Conservation (phyloP, 176 grass and related monocot genomes). For the Oryza brachyantha region DNA sequence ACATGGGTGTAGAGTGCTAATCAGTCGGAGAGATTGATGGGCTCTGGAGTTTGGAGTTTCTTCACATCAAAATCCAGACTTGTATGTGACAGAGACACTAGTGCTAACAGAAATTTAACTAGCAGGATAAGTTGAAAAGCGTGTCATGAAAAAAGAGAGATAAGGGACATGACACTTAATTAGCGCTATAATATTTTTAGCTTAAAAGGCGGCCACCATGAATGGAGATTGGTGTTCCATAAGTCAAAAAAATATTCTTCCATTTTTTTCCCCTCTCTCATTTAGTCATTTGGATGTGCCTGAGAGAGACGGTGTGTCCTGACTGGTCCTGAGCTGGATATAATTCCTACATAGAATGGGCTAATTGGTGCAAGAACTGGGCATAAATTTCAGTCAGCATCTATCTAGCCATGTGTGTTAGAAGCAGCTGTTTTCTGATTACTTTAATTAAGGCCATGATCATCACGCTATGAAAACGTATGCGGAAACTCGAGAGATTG, state of each 20-base stretch:
- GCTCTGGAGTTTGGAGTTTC: constrained; percentile 6
- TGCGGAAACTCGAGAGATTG: not conserved
- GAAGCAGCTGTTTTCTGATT: not conserved
- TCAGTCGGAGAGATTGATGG: constrained; percentile 27
- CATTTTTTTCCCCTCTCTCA: not conserved
- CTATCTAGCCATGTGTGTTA: constrained; percentile 27
- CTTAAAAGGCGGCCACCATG: constrained; percentile 13
- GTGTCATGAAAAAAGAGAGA: not conserved
- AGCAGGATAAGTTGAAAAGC: not conserved
- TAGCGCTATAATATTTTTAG: constrained; percentile 21
- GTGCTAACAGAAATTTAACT: constrained; percentile 17
- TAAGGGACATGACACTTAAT: constrained; percentile 30
- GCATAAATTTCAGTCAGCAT: not conserved
- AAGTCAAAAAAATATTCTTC: constrained; percentile 47
- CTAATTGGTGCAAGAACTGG: not conserved
- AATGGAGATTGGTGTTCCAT: constrained; percentile 30
- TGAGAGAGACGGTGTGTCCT: not conserved
- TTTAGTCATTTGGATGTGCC: not conserved
- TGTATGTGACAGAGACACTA: constrained; percentile 35
- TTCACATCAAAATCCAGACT: constrained; percentile 6
- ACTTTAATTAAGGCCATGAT: not conserved
- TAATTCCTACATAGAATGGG: constrained; percentile 17
- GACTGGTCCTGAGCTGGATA: constrained; percentile 16
- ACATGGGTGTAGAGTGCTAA: constrained; percentile 7
- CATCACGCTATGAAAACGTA: not conserved